Evolutionary conservation across 805 yeast species (phyloP).

Genomic region (Myxozyma vanderwaltii): DNA sequence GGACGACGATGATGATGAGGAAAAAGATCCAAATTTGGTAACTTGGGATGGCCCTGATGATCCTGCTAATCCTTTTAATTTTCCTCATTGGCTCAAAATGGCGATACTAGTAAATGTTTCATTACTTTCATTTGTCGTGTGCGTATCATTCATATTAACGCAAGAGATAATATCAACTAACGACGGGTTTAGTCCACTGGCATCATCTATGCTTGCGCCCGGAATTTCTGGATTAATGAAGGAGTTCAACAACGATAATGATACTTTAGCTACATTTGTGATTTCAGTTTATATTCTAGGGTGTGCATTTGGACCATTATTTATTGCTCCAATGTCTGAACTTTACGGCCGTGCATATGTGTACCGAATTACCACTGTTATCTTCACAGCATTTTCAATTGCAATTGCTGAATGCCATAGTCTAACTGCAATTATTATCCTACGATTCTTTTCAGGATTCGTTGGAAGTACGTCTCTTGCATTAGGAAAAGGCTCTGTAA

Average conservation of each 20-base stretch:
- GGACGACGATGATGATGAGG: constrained; percentile 14
- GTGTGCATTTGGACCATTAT: constrained; percentile 67
- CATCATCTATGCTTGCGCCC: constrained; percentile 66
- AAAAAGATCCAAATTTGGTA: constrained; percentile 31
- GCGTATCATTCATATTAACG: too few relatives aligned
- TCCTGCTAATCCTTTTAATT: constrained; percentile 40
- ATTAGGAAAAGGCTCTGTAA: constrained; percentile 68
- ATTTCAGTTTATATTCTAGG: constrained; percentile 66
- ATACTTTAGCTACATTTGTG: constrained; percentile 48
- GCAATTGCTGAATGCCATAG: constrained; percentile 66
- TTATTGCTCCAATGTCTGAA: constrained; percentile 65
- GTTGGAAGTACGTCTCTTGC: constrained; percentile 68
- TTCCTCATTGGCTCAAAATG: constrained; percentile 2
- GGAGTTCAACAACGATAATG: constrained; percentile 48
- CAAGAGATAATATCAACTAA: too few relatives aligned
- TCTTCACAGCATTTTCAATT: constrained; percentile 55
- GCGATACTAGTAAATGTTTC: constrained; percentile 6
- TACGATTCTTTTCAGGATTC: constrained; percentile 63
- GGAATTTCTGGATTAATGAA: constrained; percentile 54
- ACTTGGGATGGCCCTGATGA: constrained; percentile 45
- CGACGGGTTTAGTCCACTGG: constrained; percentile 48
- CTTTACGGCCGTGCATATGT: constrained; percentile 64
- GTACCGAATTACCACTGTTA: constrained; percentile 51
- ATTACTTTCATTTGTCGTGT: constrained; percentile 3
- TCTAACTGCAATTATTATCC: constrained; percentile 57